Evolutionary conservation across 2,329 filamentous ascomycete genomes (phyloP), one percentile per base, ranked within the genome.

Genomic region (Alternaria infectoria): DNA sequence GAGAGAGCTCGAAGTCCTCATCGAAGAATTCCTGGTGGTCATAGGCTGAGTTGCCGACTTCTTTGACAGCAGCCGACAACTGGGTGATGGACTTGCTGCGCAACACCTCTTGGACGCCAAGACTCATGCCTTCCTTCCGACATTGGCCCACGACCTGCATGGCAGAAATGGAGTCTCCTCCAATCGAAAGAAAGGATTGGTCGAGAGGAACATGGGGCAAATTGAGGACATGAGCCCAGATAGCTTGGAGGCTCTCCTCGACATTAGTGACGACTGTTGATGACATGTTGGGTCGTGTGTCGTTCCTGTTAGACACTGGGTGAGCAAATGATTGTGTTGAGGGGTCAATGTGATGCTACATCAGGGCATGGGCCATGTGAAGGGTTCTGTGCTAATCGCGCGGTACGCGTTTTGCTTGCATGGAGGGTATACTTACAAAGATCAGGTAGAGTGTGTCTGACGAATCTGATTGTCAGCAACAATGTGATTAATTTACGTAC

Each of bases 111-210:
- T 84, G 83, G 11, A 86, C 83, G 11, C 79, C 83, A 23, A 85
- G 71, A 12, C 80, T 78, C 61, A 85, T 74, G 1, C 82, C 82
- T 36, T 76, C 72, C 68, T 83, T 83, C 51, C 83, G 83, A 63
- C 81, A 84, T 36, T 82, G 77, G 3, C 81, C 81, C 61, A 83
- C 79, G 43, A 83, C 83, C 51, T 83, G 83, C 81, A 86, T 85
- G 0, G 84, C 83, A 44, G 83, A 83, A 58, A 85, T 84, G 0
- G 83, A 84, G 59, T 85, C 83, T 55, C 83, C 83, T 32, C 83
- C 83, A 3, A 84, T 67, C 11, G 77, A 81, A 5, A 85, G 66
- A 64, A 85, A 85, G 2, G 76, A 64, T 11, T 73, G 70, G 43
- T 77, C 71, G 13, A 77, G 62, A 7, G 70, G 40, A 36, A 78